Percentiles rank a stretch among this genome's conserved stretches.
Evolutionary conservation across 495 filamentous ascomycete species (phyloP).

Genomic region (Penicillium malachiteum): DNA sequence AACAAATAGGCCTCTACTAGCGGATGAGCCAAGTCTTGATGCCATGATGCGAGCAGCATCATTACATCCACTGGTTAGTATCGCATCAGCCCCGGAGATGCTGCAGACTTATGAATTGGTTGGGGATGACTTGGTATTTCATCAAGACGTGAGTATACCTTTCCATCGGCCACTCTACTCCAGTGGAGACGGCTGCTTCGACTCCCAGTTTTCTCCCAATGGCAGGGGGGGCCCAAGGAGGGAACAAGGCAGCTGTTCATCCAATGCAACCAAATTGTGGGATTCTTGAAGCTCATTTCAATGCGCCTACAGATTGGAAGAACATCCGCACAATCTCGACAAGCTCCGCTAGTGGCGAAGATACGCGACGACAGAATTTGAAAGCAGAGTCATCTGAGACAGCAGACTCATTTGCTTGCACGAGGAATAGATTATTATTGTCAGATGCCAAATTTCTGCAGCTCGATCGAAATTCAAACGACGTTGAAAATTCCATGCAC

Average conservation of each 20-base stretch:
- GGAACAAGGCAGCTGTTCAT: too few species aligned
- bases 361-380: neutral
- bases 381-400: neutral
- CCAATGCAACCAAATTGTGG: too few species aligned
- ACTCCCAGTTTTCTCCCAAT: neutral
- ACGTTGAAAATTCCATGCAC: too few species aligned
- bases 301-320: conserved; percentile 3
- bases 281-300: neutral
- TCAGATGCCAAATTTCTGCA: too few species aligned
- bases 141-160: neutral
- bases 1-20: conserved; percentile 9
- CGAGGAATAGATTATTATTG: too few species aligned
- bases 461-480: too few species aligned
- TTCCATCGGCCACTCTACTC: neutral
- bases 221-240: too few species aligned
- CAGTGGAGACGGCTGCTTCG: neutral
- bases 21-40: neutral
- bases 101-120: neutral
- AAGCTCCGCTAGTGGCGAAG: neutral
- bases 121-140: neutral
- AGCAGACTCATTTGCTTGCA: too few species aligned
- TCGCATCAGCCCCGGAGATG: conserved; percentile 2
- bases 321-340: neutral
- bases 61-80: neutral
- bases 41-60: neutral